Percentiles rank a stretch among this genome's conserved stretches.
Evolutionary conservation across 73 alveolate genomes (phyloP).

Genomic region (Paramecium biaurelia): DNA sequence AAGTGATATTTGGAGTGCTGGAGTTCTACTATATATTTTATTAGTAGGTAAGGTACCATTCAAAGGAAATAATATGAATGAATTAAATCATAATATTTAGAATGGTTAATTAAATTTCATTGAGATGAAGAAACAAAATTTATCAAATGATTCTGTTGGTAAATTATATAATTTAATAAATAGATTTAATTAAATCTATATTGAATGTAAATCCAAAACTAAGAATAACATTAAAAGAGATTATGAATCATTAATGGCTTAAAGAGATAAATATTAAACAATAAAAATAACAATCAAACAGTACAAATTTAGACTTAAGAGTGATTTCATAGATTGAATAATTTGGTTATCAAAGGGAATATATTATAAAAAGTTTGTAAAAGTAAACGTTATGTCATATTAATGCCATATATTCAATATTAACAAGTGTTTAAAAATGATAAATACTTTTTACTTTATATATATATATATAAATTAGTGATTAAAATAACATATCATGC

Average conservation of each 20-base stretch:
- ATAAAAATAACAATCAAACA: not conserved
- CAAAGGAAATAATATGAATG: constrained; percentile 90
- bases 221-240: constrained; percentile 63
- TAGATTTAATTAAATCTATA: constrained; percentile 62
- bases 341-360: constrained; percentile 61
- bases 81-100: constrained; percentile 74
- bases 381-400: constrained; percentile 55
- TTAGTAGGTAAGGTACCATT: constrained; percentile 97
- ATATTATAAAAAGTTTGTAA: constrained; percentile 31
- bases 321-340: constrained; percentile 38
- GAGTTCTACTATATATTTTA: constrained; percentile 91
- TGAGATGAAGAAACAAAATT: constrained; percentile 57
- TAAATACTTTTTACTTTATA: not conserved
- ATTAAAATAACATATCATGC: not conserved
- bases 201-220: constrained; percentile 59
- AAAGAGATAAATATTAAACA: not conserved
- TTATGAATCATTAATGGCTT: constrained; percentile 66
- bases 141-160: constrained; percentile 62
- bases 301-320: not conserved
- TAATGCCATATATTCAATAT: constrained; percentile 53
- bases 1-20: constrained; percentile 98
- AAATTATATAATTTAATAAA: not conserved
- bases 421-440: not conserved
- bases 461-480: not conserved
- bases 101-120: constrained; percentile 49